Evolutionary conservation across 768 basidiomycete genomes (phyloP), one percentile per base, ranked within the genome.

Genomic region (Boletellus sp.): DNA sequence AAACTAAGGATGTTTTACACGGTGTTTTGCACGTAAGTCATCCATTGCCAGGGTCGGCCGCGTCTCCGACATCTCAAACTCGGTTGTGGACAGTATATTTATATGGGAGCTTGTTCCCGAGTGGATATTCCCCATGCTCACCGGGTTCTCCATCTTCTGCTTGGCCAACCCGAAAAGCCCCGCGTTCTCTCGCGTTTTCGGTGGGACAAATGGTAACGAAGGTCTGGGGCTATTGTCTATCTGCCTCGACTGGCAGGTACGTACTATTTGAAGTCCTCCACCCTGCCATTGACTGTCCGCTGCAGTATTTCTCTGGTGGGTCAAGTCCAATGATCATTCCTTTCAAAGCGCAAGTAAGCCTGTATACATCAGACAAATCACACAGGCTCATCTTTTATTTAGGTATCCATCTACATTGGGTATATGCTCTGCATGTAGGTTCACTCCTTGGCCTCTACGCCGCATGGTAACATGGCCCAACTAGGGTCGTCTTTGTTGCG

Each of bases 161-260:
- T 72, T 86, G 34, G 74, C 81, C 2, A 71, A 74, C 39, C 74
- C 72, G 36, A 65, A 80, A 13, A 78, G 69, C 44, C 59, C 78
- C 0, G 71, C 73, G 63, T 70, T 84, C 51, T 77, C 80, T 0
- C 72, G 77, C 22, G 68, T 83, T 24, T 83, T 84, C 55, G 82
- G 82, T 47, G 82, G 83, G 38, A 79, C 75, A 23, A 77, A 79
- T 20, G 83, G 74, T 48, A 83, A 85, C 47, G 81, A 84, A 63
- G 82, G 83, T 9, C 73, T 84, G 34, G 83, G 81, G 8, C 63
- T 78, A 42, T 76, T 85, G 41, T 74, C 82, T 1, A 59, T 84
- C 39, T 80, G 72, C 55, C 66, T 85, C 16, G 83, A 85, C 56
- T 84, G 83, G 82, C 79, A 81, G 67, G 66, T 67, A n/a, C n/a